Conservation (phyloP, 2,329 filamentous ascomycete genomes). For the Aureobasidium lini region DNA sequence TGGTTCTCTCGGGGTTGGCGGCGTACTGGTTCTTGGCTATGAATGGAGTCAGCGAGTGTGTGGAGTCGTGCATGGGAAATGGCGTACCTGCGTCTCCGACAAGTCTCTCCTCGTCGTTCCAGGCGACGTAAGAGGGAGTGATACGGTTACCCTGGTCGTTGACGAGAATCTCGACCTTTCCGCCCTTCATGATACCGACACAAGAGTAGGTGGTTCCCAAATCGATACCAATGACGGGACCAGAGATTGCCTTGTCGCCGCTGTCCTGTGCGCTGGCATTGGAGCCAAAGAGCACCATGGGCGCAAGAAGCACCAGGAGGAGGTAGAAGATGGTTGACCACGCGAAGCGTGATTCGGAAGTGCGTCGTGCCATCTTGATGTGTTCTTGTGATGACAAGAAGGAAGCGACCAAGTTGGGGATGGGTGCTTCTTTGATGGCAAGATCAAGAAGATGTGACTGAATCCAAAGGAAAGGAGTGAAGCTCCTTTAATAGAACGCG, state of each 20-base stretch:
- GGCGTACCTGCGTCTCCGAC: constrained; percentile 74
- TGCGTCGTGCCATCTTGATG: constrained; percentile 16
- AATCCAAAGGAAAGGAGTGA: not conserved
- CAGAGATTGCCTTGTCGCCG: constrained; percentile 59
- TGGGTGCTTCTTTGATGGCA: not conserved
- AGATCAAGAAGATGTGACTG: not conserved
- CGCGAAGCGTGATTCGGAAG: constrained; percentile 25
- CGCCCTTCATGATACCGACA: constrained; percentile 92
- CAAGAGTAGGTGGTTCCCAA: constrained; percentile 81
- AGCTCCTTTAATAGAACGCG: constrained; percentile 11
- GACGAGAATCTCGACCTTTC: constrained; percentile 90
- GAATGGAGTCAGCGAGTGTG: constrained; percentile 1
- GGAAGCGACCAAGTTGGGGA: not conserved
- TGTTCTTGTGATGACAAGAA: not conserved
- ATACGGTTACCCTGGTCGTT: constrained; percentile 98
- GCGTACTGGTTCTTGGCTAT: constrained; percentile 78
- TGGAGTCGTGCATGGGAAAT: not conserved
- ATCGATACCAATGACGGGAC: constrained; percentile 93
- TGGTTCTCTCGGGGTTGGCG: constrained; percentile 41
- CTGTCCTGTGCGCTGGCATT: constrained; percentile 60
- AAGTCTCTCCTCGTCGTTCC: constrained; percentile 92
- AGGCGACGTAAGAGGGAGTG: constrained; percentile 54
- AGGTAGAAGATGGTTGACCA: constrained; percentile 91
- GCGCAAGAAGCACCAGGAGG: constrained; percentile 75
- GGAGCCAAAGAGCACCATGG: constrained; percentile 72